Evolutionary conservation across 2,329 filamentous ascomycete genomes (phyloP), one percentile per base, ranked within the genome.

Genomic region (Blastomyces silverae): DNA sequence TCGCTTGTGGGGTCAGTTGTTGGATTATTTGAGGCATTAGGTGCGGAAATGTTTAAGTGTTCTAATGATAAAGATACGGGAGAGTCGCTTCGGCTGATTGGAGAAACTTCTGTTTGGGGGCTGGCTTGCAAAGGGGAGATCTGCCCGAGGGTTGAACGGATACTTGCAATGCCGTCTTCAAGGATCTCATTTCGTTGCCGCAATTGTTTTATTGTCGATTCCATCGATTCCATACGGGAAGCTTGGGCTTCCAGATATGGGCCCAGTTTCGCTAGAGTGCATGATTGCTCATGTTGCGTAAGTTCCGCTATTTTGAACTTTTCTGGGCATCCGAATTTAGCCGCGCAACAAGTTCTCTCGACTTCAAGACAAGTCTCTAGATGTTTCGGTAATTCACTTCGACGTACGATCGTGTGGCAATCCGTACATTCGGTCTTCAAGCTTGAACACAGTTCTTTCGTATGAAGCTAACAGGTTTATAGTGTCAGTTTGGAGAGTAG

Each of bases 191-290:
- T 81, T 37, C 79, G 75, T 60, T 80, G 77, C 65, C 79, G 78
- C 15, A 79, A 72, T 61, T 79, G 78, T 48, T 75, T 75, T 63
- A 81, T 74, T 8, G 77, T 79, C 52, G 78, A 69, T 63, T 80
- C 78, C n/a, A 81, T 74, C 2, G 75, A 76, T 59, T 79, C 73
- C 7, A 82, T 72, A 2, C 78, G 74, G 28, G 76, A 70, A 34
- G 79, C 76, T 64, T 81, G 79, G 17, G 71, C 73, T 57, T 79
- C 75, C 28, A 81, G 75, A 62, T 78, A 79, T 22, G 80, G 79
- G 0, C 75, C 73, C 65, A 81, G 75, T 5, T 79, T 75, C 13
- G 82, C 79, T 57, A 86, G 77, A 0, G 81, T 78, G 70, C 85
- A 88, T 37, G 73, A 72, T 61, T 76, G 73, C 60, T 80, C 76